Conservation (phyloP, 805 yeast genomes). For the Candida endomychidarum region DNA sequence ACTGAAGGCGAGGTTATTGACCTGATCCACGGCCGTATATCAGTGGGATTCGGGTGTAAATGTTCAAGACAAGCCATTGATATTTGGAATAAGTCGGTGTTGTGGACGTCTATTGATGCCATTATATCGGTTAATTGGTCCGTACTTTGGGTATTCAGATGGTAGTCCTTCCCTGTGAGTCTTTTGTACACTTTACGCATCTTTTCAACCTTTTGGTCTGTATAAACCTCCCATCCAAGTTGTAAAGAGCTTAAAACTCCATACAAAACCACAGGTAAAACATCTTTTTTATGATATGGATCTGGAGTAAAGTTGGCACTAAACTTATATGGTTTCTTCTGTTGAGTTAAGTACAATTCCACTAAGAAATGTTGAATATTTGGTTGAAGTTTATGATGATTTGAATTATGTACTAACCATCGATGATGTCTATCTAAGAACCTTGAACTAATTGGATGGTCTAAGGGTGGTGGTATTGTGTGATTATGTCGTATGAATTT, state of each 20-base stretch:
- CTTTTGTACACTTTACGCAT: background rate
- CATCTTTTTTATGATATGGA: background rate
- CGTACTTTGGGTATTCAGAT: too few species aligned
- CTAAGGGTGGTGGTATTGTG: background rate
- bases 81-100: background rate
- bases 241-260: conserved; percentile 2
- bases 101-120: background rate
- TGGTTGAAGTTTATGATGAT: conserved; percentile 12
- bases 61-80: conserved; percentile 3
- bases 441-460: background rate
- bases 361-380: conserved; percentile 13
- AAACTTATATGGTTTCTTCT: background rate
- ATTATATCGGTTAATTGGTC: too few species aligned
- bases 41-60: background rate
- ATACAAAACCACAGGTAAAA: conserved; percentile 8
- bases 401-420: conserved; percentile 14
- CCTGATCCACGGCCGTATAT: conserved; percentile 28
- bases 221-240: background rate
- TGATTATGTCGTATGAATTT: conserved; percentile 7
- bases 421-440: conserved; percentile 21
- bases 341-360: conserved; percentile 7
- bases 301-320: background rate
- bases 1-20: conserved; percentile 33
- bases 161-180: background rate
- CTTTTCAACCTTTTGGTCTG: background rate